Evolutionary conservation across 1,284 basidiomycete genomes (phyloP), one percentile per base, ranked within the genome.

Genomic region (Trichosporon asahii): DNA sequence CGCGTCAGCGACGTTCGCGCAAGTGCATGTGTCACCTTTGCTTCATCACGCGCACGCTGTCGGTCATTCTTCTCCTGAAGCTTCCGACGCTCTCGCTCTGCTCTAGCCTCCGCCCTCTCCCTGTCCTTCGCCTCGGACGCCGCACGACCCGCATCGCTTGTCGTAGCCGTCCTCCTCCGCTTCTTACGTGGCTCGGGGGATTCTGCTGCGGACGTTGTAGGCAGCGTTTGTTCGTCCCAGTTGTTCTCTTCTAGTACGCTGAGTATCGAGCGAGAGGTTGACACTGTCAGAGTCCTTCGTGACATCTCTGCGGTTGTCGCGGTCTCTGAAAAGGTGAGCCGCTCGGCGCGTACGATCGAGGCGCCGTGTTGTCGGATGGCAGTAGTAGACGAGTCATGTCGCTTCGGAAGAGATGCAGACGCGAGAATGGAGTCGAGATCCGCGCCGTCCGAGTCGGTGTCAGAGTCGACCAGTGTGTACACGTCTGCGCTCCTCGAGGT

Each of bases 31-130:
- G 75, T 64, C 37, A 78, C 77, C 75, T 83, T 82, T 23, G 73
- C 75, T 6, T 70, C 68, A 44, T 78, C 78, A 31, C 77, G 76
- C 12, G 71, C 74, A 9, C 76, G 67, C 35, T 78, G 66, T 35
- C 78, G 78, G 37, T 77, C 75, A 29, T 68, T 70, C 55, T 75
- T 78, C 65, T 77, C 76, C 23, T 68, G 73, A 14, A 76, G 75
- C 66, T 80, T 80, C 31, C 21, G 46, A 1, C 33, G 23, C 18
- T 25, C 25, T 64, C 60, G 37, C n/a, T 64, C 55, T 29, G 8
- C 63, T 21, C 67, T 68, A 6, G 49, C 49, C 49, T 7, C 49
- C 9, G 23, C 49, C 5, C 21, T 21, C 12, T 53, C 49, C 49
- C 21, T 8, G 9, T 21, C 49, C 21, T 53, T 25, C 7, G 21